Base-by-base conservation (phyloP, 768 basidiomycete species). In the Mycena chlorophos region DNA sequence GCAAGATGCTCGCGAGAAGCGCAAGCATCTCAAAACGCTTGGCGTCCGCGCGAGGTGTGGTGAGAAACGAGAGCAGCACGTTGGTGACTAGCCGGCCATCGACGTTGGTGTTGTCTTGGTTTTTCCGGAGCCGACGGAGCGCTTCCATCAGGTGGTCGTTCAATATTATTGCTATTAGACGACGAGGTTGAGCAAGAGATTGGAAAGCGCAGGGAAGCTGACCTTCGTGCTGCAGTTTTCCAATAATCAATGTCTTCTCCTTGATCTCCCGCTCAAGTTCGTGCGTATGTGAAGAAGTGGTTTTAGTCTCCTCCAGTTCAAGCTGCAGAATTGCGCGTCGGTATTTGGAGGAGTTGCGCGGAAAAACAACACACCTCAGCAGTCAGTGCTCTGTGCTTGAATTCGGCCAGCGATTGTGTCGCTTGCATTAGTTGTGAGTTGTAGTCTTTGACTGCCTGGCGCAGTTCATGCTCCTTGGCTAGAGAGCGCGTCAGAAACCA, bases 121-220 rank as follows among this genome's bases (percentile, higher is more conserved):
- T 91, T 61, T 87, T 88, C 43, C 93, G 86, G 48, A 99, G 80
- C 22, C 97, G 87, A 13, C 96, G 91, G n/a, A 99, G 82, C 3
- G 97, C 97, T 71, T 98, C 96, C 65, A 94, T 97, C 12, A 99
- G 78, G 65, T 99, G 97, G 67, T 98, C 97, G 62, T 98, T 98
- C 68, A 95, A 86, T 56, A 98, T 96, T 14, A 99, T 94, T 49
- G 89, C 96, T 96, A 61, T 13, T 58, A 29, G n/a, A 23, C 25
- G 25, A 51, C 40, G 29, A 62, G 53, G 26, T 43, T 51, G n/a
- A 57, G 40, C 43, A 22, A 37, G 49, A 31, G 23, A 22, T 40
- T 27, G 20, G 49, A 28, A 17, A 62, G 2, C 46, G 39, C n/a
- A n/a, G n/a, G 25, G 43, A 69, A 40, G 10, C 75, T 29, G 59